A percentile compares a stretch with the other conserved stretches of the same genome.
These are phyloP conservation scores for Aspergillus japonicus DNA, from an alignment of 2,329 filamentous ascomycete species.

Conservation along the genomic window DNA sequence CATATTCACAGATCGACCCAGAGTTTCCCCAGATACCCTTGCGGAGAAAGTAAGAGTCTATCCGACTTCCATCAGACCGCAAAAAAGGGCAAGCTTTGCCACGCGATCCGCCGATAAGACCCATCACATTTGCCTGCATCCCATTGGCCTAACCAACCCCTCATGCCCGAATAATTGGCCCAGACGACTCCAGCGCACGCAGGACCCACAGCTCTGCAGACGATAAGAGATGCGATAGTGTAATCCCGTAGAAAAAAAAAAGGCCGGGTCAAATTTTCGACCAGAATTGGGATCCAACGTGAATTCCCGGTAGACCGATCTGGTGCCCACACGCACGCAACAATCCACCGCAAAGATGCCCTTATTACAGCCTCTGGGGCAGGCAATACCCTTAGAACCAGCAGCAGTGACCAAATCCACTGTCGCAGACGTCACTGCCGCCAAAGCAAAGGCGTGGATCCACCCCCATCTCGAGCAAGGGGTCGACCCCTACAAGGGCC, in stretches of 20 bases:
- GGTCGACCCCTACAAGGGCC: slow-evolving; percentile 30
- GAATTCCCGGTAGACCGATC: no score
- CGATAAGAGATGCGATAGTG: background rate
- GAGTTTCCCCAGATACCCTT: no score
- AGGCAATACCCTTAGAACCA: background rate
- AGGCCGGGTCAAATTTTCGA: background rate
- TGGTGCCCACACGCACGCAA: background rate
- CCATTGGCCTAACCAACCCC: background rate
- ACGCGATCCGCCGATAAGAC: background rate
- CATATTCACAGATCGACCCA: no score
- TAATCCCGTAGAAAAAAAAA: background rate
- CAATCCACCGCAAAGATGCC: background rate
- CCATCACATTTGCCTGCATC: background rate
- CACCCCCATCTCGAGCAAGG: slow-evolving; percentile 30
- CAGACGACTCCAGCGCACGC: background rate
- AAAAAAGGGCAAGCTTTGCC: background rate
- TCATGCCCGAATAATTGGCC: background rate
- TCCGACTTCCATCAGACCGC: no score
- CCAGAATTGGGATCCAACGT: no score
- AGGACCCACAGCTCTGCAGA: background rate
- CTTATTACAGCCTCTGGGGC: background rate
- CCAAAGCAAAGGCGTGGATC: slow-evolving; percentile 20
- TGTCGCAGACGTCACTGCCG: background rate
- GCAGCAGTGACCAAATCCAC: slow-evolving; percentile 9
- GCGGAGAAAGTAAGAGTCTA: no score